phyloP scores from a whole-genome alignment of 2,329 filamentous ascomycete genomes.

The Kalaharituber pfeilii region DNA sequence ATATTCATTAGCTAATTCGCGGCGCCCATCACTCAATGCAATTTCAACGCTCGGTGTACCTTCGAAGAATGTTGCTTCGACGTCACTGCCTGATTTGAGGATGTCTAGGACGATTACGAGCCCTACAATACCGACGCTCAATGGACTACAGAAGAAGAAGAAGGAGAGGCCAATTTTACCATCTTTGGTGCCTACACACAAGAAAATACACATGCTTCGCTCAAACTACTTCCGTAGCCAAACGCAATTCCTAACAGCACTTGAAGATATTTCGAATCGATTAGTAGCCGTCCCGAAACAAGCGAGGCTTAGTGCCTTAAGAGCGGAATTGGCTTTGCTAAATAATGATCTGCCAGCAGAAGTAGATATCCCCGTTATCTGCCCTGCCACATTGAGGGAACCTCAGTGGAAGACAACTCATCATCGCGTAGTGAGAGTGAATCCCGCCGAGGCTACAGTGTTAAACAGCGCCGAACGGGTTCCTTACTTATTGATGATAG shows the following conservation, averaged over 20 bases:
- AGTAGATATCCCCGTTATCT: constrained; percentile 68
- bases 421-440: constrained; percentile 66
- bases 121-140: constrained; percentile 24
- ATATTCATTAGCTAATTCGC: constrained; percentile 5
- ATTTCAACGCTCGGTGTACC: constrained; percentile 7
- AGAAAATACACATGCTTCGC: constrained; percentile 55
- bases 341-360: constrained; percentile 67
- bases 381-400: constrained; percentile 34
- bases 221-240: constrained; percentile 73
- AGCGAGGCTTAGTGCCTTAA: constrained; percentile 60
- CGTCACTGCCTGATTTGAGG: constrained; percentile 22
- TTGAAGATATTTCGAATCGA: constrained; percentile 74
- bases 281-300: constrained; percentile 66
- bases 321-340: constrained; percentile 64
- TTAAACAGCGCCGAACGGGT: constrained; percentile 77
- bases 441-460: constrained; percentile 68
- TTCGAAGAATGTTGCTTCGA: constrained; percentile 15
- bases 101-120: constrained; percentile 16
- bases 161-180: constrained; percentile 37
- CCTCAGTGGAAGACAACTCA: constrained; percentile 60
- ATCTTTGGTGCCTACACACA: constrained; percentile 43
- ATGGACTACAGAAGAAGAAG: constrained; percentile 5
- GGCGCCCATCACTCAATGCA: constrained; percentile 8
- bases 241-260: constrained; percentile 61
- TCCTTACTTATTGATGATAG: constrained; percentile 69